Evolutionary conservation across 192 early-diverging fungal species (phyloP).

Genomic region (Thamnidium elegans): DNA sequence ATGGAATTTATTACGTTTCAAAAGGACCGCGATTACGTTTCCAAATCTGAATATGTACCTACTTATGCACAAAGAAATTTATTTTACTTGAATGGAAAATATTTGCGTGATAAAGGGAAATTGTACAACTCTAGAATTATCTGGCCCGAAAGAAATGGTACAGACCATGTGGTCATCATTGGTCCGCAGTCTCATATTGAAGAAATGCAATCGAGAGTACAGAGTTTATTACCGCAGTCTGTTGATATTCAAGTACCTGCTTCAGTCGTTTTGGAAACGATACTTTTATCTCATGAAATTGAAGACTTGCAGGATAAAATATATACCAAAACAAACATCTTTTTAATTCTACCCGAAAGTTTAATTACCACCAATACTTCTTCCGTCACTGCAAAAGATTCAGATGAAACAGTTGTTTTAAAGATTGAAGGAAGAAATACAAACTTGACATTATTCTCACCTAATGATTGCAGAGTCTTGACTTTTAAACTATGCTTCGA

Average conservation of each 20-base stretch:
- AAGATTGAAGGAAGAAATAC: neutral
- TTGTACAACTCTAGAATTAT: constrained; percentile 47
- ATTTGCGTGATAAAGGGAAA: constrained; percentile 48
- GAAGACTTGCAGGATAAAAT: constrained; percentile 12
- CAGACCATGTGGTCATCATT: constrained; percentile 51
- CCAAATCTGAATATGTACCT: constrained; percentile 31
- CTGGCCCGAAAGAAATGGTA: constrained; percentile 62
- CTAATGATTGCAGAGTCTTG: constrained; percentile 1
- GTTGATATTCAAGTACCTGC: constrained; percentile 11
- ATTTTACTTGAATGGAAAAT: constrained; percentile 15
- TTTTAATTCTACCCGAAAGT: constrained; percentile 6
- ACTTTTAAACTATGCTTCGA: constrained; percentile 4
- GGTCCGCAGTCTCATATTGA: constrained; percentile 57
- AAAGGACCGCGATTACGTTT: constrained; percentile 47
- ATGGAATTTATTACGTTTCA: constrained; percentile 57
- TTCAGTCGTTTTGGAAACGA: constrained; percentile 1
- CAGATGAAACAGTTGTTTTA: neutral
- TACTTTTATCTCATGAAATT: neutral
- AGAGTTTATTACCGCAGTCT: constrained; percentile 4
- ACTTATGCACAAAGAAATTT: constrained; percentile 36
- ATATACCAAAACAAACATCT: neutral
- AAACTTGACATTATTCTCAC: neutral
- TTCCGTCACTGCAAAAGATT: no score
- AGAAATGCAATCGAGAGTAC: constrained; percentile 36
- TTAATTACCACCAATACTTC: neutral